These are phyloP conservation scores for Kodamaea ohmeri DNA, from an alignment of 1,139 yeast species.

Conservation along the genomic window DNA sequence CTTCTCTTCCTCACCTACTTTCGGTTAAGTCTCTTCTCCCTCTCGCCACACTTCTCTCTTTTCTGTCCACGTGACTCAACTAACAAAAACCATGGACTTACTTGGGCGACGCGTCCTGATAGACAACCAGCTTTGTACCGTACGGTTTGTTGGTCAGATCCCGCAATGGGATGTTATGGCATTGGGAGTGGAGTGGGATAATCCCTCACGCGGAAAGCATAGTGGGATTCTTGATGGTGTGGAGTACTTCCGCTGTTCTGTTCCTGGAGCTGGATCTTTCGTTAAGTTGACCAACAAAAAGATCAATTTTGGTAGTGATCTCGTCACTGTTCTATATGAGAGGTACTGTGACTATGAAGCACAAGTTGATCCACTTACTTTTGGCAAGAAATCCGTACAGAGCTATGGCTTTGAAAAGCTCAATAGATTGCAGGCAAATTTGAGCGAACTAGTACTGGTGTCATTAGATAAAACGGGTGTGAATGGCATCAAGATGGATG, in stretches of 20 bases:
- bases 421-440: conserved; percentile 45
- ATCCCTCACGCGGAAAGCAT: conserved; percentile 67
- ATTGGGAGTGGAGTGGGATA: conserved; percentile 88
- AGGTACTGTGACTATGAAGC: conserved; percentile 39
- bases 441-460: conserved; percentile 42
- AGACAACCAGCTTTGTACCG: conserved; percentile 49
- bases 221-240: conserved; percentile 66
- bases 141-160: conserved; percentile 58
- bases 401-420: conserved; percentile 64
- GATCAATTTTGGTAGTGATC: conserved; percentile 25
- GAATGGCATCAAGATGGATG: conserved; percentile 10
- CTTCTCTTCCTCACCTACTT: no score
- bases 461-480: conserved; percentile 47
- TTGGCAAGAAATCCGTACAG: conserved; percentile 59
- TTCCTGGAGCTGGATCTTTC: conserved; percentile 59
- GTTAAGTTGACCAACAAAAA: conserved; percentile 45
- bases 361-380: conserved; percentile 21
- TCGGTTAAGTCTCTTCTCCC: no score
- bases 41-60: no score
- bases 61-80: background rate
- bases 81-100: background rate
- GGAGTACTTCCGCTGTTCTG: conserved; percentile 49
- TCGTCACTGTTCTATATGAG: conserved; percentile 48
- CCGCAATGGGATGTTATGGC: conserved; percentile 55
- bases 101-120: conserved; percentile 9